phyloP scores from a whole-genome alignment of 1,284 basidiomycete species.

The Mrakiaceae sp. region DNA sequence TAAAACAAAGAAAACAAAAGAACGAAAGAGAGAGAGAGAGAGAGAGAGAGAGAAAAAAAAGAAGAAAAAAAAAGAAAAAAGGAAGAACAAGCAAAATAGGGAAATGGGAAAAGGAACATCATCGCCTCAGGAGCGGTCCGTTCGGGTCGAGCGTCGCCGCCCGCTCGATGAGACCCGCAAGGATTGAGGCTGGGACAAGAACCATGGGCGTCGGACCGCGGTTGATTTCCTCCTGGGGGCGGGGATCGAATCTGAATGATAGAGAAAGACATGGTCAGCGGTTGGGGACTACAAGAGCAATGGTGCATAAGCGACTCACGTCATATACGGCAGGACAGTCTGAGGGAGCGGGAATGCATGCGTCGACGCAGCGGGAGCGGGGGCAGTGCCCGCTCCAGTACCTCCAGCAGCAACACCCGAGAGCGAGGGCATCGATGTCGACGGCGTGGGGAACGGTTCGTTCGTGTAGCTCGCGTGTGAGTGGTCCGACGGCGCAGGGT shows the following conservation, averaged over 20 bases:
- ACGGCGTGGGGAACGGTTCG: not conserved
- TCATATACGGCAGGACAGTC: conserved; percentile 1
- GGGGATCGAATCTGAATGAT: conserved; percentile 9
- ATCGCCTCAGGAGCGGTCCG: not conserved
- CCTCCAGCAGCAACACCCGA: not conserved
- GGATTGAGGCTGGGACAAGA: conserved; percentile 9
- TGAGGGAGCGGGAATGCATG: not conserved
- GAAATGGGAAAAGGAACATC: not conserved
- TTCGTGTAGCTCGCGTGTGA: not conserved
- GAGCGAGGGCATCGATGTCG: conserved; percentile 10
- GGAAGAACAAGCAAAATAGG: not conserved
- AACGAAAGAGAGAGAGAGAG: not conserved
- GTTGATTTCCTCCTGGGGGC: conserved; percentile 10
- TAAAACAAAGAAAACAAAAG: not conserved
- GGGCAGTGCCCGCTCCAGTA: not conserved
- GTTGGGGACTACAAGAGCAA: not conserved
- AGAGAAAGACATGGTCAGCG: not conserved
- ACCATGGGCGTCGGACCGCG: conserved; percentile 7
- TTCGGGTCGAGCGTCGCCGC: conserved; percentile 9
- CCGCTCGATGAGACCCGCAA: conserved; percentile 11
- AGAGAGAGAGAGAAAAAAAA: not conserved
- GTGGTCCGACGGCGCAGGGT: not conserved
- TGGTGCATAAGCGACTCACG: not conserved
- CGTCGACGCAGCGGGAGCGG: not conserved
- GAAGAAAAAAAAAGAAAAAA: not conserved